phyloP scores from a whole-genome alignment of 2,329 filamentous ascomycete genomes.

The Myriosclerotinia scirpicola region DNA sequence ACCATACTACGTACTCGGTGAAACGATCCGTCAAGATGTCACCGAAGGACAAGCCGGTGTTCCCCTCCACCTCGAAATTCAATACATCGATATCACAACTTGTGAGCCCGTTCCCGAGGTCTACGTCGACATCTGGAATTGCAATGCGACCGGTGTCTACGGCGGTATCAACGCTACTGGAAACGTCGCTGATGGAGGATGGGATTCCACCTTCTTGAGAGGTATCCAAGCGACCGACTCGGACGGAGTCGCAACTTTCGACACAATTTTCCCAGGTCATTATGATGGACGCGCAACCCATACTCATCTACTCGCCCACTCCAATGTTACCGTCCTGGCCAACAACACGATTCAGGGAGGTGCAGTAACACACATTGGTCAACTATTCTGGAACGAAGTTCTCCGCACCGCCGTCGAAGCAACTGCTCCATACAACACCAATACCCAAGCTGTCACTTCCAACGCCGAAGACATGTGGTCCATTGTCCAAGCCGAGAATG shows the following conservation, averaged over 20 bases:
- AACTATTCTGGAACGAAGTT: slow-evolving; percentile 59
- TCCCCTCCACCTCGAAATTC: slow-evolving; percentile 51
- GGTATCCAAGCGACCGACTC: slow-evolving; percentile 45
- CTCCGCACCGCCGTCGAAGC: slow-evolving; percentile 50
- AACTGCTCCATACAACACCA: slow-evolving; percentile 46
- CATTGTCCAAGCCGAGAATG: slow-evolving; percentile 49
- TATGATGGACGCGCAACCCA: slow-evolving; percentile 50
- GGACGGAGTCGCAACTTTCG: slow-evolving; percentile 45
- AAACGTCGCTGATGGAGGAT: slow-evolving; percentile 33
- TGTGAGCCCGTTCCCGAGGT: slow-evolving; percentile 42
- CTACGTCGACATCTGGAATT: slow-evolving; percentile 45
- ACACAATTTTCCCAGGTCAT: slow-evolving; percentile 48
- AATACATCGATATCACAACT: slow-evolving; percentile 50
- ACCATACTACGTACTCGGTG: slow-evolving; percentile 47
- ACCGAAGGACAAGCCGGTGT: slow-evolving; percentile 51
- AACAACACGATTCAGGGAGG: slow-evolving; percentile 49
- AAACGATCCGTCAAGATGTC: slow-evolving; percentile 49
- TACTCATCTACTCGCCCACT: slow-evolving; percentile 47
- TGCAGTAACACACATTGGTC: slow-evolving; percentile 55
- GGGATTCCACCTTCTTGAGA: slow-evolving; percentile 42
- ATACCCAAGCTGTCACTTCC: slow-evolving; percentile 46
- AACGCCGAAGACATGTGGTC: slow-evolving; percentile 49
- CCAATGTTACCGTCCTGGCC: slow-evolving; percentile 33
- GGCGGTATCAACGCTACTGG: slow-evolving; percentile 38
- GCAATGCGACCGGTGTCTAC: slow-evolving; percentile 45